phyloP scores from a whole-genome alignment of 257 asterid genomes.

The Jacaranda copaia region DNA sequence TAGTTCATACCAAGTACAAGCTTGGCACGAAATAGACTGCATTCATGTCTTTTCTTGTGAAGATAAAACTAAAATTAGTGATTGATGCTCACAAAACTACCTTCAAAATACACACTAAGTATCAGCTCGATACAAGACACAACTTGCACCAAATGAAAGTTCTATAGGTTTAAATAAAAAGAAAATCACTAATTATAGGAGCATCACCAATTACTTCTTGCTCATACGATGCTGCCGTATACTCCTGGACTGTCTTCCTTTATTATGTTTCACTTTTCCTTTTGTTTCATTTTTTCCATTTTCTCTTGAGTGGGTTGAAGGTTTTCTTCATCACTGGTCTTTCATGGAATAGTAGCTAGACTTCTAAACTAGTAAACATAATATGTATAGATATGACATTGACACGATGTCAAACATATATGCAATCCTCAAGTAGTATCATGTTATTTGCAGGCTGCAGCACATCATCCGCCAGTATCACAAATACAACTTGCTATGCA shows the following conservation, averaged over 20 bases:
- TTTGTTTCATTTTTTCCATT: neutral
- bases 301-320: neutral
- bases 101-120: no score
- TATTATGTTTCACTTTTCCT: neutral
- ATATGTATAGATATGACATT: neutral
- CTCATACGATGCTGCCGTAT: neutral
- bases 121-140: no score
- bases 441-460: neutral
- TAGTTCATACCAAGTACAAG: no score
- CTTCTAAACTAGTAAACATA: neutral
- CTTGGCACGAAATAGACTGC: no score
- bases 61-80: no score
- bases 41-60: no score
- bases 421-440: slow-evolving; percentile 6
- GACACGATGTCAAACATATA: neutral
- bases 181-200: no score
- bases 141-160: no score
- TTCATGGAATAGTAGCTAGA: slow-evolving; percentile 15
- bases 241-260: neutral
- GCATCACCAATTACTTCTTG: neutral
- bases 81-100: no score
- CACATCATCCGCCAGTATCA: slow-evolving; percentile 8
- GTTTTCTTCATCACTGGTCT: neutral
- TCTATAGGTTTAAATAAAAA: no score
- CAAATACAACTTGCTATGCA: neutral